Evolutionary conservation across 176 grass and related monocot genomes (phyloP).

Genomic region (Aegilops sharonensis): DNA sequence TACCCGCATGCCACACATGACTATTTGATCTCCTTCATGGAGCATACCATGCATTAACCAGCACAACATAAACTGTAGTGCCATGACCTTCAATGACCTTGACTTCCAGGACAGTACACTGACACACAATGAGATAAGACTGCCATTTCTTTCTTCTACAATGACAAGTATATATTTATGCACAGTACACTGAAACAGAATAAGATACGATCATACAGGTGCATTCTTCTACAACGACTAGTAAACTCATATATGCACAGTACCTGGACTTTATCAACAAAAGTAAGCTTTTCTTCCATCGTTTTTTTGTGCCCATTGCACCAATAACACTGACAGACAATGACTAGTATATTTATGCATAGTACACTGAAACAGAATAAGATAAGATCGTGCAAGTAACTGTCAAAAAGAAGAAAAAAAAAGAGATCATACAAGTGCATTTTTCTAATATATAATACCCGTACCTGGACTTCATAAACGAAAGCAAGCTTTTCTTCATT

Average conservation of each 20-base stretch:
- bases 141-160: background rate
- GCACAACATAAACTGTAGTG: slow-evolving; percentile 88
- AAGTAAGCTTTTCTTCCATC: too few species aligned
- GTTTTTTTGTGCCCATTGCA: too few species aligned
- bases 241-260: too few species aligned
- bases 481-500: slow-evolving; percentile 92
- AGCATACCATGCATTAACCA: slow-evolving; percentile 74
- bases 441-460: background rate
- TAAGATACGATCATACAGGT: slow-evolving; percentile 14
- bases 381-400: too few species aligned
- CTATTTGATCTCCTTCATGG: slow-evolving; percentile 91
- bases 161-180: background rate
- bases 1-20: slow-evolving; percentile 97
- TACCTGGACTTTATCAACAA: too few species aligned
- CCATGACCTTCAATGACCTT: slow-evolving; percentile 93
- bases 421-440: slow-evolving; percentile 6
- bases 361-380: too few species aligned
- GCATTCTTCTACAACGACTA: background rate
- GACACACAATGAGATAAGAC: slow-evolving; percentile 32
- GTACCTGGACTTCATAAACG: slow-evolving; percentile 93
- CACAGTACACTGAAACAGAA: slow-evolving; percentile 71
- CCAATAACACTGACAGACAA: too few species aligned
- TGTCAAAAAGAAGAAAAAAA: too few species aligned
- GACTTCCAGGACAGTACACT: slow-evolving; percentile 96
- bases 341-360: too few species aligned